Evolutionary conservation across 2,329 filamentous ascomycete species (phyloP).

Genomic region (Volutella citrinella): DNA sequence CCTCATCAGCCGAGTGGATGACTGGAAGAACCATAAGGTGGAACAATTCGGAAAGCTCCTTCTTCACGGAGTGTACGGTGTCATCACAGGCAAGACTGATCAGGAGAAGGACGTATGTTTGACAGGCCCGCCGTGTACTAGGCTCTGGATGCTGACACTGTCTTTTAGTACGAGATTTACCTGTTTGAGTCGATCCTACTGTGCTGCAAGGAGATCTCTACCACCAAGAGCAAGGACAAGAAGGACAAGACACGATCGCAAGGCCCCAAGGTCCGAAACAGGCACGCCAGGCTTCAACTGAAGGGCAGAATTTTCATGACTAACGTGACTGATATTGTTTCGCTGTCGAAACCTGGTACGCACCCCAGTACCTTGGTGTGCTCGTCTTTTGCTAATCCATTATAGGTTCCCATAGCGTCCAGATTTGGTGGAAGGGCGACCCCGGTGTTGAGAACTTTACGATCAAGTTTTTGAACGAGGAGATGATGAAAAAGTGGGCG

Average conservation of each 20-base stretch:
- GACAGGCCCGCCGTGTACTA: too few relatives aligned
- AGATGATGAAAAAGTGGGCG: conserved; percentile 91
- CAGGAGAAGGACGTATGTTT: conserved; percentile 80
- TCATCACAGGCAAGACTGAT: conserved; percentile 85
- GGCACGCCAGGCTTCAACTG: conserved; percentile 81
- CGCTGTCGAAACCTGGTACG: conserved; percentile 81
- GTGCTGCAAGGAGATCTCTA: conserved; percentile 92
- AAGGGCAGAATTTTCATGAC: conserved; percentile 99
- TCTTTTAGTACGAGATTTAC: conserved; percentile 84
- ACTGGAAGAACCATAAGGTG: conserved; percentile 93
- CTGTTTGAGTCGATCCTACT: conserved; percentile 93
- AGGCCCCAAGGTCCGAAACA: conserved; percentile 56
- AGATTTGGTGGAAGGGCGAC: conserved; percentile 98
- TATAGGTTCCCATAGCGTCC: conserved; percentile 84
- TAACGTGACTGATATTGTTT: conserved; percentile 94
- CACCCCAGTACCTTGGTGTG: conserved; percentile 7
- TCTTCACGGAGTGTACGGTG: conserved; percentile 85
- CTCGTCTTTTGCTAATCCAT: conserved; percentile 24
- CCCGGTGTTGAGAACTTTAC: conserved; percentile 94
- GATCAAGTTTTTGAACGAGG: conserved; percentile 89
- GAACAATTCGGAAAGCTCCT: conserved; percentile 89
- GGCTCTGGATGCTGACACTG: conserved; percentile 17
- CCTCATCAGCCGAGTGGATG: conserved; percentile 78
- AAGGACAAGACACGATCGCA: conserved; percentile 60
- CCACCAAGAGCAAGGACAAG: conserved; percentile 79